Conservation (phyloP, 78 protist species). For the Planoprotostelium fungivorum region DNA sequence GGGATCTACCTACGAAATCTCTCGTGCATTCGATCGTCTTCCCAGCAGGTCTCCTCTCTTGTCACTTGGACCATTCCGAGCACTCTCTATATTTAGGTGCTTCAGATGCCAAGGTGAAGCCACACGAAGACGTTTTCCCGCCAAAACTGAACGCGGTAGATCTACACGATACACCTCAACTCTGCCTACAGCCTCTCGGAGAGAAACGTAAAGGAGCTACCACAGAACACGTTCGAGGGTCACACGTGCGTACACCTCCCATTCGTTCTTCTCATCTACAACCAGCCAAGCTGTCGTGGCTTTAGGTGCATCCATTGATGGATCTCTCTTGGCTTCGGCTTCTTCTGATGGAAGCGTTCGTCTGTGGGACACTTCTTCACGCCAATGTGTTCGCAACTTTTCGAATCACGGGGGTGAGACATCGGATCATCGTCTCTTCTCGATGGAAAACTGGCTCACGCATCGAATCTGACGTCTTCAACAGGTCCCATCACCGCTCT, state of each 20-base stretch:
- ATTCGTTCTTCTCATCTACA: neutral
- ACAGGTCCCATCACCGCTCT: neutral
- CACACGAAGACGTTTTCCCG: conserved; percentile 22
- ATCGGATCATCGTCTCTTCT: neutral
- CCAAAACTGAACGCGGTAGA: conserved; percentile 3
- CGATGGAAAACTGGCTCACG: neutral
- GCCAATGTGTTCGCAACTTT: conserved; percentile 27
- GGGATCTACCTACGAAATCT: conserved; percentile 34
- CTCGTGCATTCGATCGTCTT: conserved; percentile 31
- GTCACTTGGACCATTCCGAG: conserved; percentile 27
- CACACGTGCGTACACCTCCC: neutral
- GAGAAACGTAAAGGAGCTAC: neutral
- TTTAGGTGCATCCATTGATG: conserved; percentile 32
- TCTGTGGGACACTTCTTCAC: conserved; percentile 52
- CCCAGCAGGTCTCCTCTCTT: conserved; percentile 39
- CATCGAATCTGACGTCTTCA: neutral
- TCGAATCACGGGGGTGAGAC: neutral
- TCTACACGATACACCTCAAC: neutral
- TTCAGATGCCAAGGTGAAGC: conserved; percentile 35
- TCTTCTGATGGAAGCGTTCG: conserved; percentile 33
- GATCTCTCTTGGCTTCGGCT: conserved; percentile 27
- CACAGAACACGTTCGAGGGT: conserved; percentile 32
- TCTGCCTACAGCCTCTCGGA: neutral
- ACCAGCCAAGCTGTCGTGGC: conserved; percentile 19
- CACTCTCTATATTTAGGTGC: conserved; percentile 50